A percentile compares a stretch with the other conserved stretches of the same genome.
These are phyloP conservation scores for Luffa acutangula DNA, from an alignment of 306 rosid species.

Conservation along the genomic window DNA sequence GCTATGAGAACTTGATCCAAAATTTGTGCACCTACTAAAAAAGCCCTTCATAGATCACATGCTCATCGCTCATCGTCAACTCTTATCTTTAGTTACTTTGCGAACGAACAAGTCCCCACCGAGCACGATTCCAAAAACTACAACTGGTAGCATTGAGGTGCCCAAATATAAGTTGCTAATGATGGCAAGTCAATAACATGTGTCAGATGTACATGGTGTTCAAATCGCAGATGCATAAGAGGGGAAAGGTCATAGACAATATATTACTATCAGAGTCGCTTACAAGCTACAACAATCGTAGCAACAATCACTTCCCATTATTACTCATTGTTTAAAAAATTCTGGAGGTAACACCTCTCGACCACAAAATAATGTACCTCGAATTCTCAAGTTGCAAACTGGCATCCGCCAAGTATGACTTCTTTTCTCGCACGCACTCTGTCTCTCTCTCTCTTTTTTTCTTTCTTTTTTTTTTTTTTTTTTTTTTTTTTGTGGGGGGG, in stretches of 20 bases:
- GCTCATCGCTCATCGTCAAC: too few species aligned
- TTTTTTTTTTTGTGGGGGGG: not conserved
- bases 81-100: not conserved
- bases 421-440: not conserved
- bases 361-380: conserved; percentile 8
- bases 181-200: not conserved
- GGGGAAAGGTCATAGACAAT: not conserved
- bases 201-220: not conserved
- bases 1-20: too few species aligned
- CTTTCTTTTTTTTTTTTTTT: not conserved
- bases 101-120: not conserved
- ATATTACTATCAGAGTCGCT: not conserved
- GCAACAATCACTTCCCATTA: conserved; percentile 9
- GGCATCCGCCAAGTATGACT: not conserved
- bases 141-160: not conserved
- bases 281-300: conserved; percentile 1
- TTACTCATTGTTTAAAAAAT: conserved; percentile 4
- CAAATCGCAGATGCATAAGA: not conserved
- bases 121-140: not conserved
- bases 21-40: too few species aligned
- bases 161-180: not conserved
- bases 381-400: not conserved
- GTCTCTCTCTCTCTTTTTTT: not conserved
- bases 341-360: not conserved
- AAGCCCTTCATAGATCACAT: too few species aligned